Percentiles rank a stretch among this genome's conserved stretches.
Evolutionary conservation across 345 rosid genomes (phyloP).

Genomic region (Hibiscus mutabilis): DNA sequence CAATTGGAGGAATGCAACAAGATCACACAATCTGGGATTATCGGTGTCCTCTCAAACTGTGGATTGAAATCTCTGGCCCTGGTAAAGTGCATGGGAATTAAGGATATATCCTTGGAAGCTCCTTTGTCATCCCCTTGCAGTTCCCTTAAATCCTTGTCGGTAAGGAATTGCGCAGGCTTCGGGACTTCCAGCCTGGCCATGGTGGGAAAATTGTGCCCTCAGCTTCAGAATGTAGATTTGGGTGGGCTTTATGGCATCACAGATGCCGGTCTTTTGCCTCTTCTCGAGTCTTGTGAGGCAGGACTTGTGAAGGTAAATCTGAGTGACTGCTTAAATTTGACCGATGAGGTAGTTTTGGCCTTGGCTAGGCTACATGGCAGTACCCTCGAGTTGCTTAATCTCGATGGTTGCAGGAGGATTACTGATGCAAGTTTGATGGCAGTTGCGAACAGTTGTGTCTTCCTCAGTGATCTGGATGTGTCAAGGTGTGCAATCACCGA

Average conservation of each 20-base stretch:
- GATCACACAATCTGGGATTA: slow-evolving; percentile 40
- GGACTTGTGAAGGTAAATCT: slow-evolving; percentile 60
- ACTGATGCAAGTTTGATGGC: slow-evolving; percentile 56
- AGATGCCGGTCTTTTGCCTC: slow-evolving; percentile 50
- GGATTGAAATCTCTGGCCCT: slow-evolving; percentile 48
- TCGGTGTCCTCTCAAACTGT: slow-evolving; percentile 41
- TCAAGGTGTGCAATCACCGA: slow-evolving; percentile 49
- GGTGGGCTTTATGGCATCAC: slow-evolving; percentile 49
- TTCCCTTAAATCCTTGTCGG: slow-evolving; percentile 43
- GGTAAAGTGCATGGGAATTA: slow-evolving; percentile 57
- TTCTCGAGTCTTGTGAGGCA: slow-evolving; percentile 41
- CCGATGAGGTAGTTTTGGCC: slow-evolving; percentile 43
- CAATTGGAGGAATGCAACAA: slow-evolving; percentile 63
- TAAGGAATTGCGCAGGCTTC: slow-evolving; percentile 60
- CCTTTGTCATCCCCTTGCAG: slow-evolving; percentile 27
- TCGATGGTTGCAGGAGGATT: slow-evolving; percentile 62
- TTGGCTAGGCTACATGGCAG: slow-evolving; percentile 45
- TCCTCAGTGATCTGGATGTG: slow-evolving; percentile 56
- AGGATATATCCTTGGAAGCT: slow-evolving; percentile 30
- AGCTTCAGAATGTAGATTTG: slow-evolving; percentile 54
- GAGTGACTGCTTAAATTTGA: slow-evolving; percentile 49
- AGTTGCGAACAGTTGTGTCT: slow-evolving; percentile 43
- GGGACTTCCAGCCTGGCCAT: slow-evolving; percentile 48
- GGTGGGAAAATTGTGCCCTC: slow-evolving; percentile 58
- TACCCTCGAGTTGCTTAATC: slow-evolving; percentile 53